Base-by-base conservation (phyloP, 1,284 basidiomycete species). In the Cutaneotrichosporon sp. region DNA sequence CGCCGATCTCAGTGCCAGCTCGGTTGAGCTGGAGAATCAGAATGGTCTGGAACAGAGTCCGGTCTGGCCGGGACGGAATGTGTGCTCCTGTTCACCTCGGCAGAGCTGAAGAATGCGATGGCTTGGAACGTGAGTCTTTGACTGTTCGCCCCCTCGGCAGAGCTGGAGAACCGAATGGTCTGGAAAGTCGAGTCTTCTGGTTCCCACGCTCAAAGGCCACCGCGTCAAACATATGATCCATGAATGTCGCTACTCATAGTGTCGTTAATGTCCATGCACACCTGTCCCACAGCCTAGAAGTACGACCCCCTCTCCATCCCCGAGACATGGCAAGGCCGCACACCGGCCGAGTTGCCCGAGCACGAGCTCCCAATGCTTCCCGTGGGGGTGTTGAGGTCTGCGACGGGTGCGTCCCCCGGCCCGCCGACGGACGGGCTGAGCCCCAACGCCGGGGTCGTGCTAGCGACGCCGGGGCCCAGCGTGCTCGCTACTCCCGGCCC, bases 191-290 rank as follows among this genome's bases (percentile, higher is more conserved):
- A n/a, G n/a, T n/a, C n/a, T n/a, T n/a, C n/a, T n/a, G n/a, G n/a
- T 36, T 16, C 34, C 34, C 34, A 36, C 13, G 34, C 4, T 16
- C 34, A n/a, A 36, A 36, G 5, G 34, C 16, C 34, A 36, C 16
- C 18, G 11, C 34, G 34, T 36, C 38, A 42, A 42, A 50, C 47
- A 50, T 47, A 50, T n/a, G n/a, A n/a, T 50, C 47, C 47, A 50
- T 50, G 47, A 50, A 50, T 50, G 47, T 31, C 24, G 18, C 25
- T 18, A 50, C 25, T 31, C 47, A 16, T 29, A 50, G 25, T 50
- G 47, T 50, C 47, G 27, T 29, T 50, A 50, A 8, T 50, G 47
- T 50, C 47, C 27, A 31, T 18, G 7, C 25, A 31, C 10, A 27
- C 47, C 29, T 29, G 29, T n/a, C 29, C 4, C 29, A 8, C 47